These are phyloP conservation scores for Neoascochyta sp. DNA, from an alignment of 2,329 filamentous ascomycete species.

Conservation along the genomic window DNA sequence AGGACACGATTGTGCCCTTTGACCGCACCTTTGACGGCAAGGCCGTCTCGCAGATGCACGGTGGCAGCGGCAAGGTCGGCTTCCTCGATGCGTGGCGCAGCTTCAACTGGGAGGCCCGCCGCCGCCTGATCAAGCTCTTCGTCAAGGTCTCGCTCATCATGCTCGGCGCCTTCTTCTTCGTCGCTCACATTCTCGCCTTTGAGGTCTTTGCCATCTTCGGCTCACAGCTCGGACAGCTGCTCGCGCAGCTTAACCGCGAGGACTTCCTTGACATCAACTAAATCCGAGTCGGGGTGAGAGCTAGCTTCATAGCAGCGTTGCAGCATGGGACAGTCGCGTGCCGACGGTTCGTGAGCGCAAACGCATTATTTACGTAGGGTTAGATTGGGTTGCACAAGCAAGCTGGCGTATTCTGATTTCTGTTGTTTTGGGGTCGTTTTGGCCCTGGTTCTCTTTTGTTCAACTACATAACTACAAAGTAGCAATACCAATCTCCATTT, in stretches of 20 bases:
- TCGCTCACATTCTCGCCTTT: constrained; percentile 50
- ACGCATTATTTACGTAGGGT: too few species aligned
- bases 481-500: too few species aligned
- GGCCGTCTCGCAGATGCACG: constrained; percentile 70
- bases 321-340: too few species aligned
- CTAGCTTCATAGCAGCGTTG: too few species aligned
- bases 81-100: constrained; percentile 75
- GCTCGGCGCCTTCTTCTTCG: constrained; percentile 47
- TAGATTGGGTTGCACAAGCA: too few species aligned
- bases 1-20: constrained; percentile 83
- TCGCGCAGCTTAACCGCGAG: constrained; percentile 18
- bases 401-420: too few species aligned
- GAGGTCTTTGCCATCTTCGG: constrained; percentile 52
- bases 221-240: constrained; percentile 18
- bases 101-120: constrained; percentile 68
- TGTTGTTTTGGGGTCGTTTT: too few species aligned
- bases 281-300: too few species aligned
- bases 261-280: too few species aligned
- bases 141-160: constrained; percentile 63
- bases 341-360: too few species aligned
- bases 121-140: constrained; percentile 70
- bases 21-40: constrained; percentile 81
- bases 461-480: too few species aligned
- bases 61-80: constrained; percentile 66
- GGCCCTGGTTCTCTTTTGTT: too few species aligned